Conservation (phyloP, 2,329 filamentous ascomycete species). For the Penicillium janthinellum region DNA sequence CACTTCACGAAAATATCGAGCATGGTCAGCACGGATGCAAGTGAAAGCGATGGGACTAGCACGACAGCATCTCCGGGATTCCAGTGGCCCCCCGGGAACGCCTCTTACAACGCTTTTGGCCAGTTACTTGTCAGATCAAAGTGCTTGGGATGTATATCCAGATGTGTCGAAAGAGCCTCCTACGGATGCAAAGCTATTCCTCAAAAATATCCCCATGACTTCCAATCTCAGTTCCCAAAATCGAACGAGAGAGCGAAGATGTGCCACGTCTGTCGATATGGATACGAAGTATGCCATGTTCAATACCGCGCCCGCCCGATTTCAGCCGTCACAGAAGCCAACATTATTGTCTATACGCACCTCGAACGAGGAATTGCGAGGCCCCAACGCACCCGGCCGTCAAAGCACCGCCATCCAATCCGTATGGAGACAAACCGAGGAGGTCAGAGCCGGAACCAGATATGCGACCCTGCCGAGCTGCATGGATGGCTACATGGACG, state of each 20-base stretch:
- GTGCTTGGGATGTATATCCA: background rate
- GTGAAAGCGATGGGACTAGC: slow-evolving; percentile 25
- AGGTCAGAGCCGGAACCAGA: background rate
- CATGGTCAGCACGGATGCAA: slow-evolving; percentile 44
- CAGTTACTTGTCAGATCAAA: slow-evolving; percentile 19
- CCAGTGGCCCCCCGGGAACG: slow-evolving; percentile 40
- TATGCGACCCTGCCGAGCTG: background rate
- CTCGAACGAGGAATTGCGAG: background rate
- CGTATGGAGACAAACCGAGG: background rate
- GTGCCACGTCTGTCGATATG: background rate
- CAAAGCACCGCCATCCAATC: background rate
- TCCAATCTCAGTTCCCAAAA: background rate
- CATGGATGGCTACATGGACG: background rate
- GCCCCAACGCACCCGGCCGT: background rate
- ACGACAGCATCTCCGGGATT: slow-evolving; percentile 18
- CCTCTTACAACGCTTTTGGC: slow-evolving; percentile 34
- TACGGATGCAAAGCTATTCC: background rate
- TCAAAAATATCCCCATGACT: background rate
- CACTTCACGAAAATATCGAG: slow-evolving; percentile 32
- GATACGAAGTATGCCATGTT: background rate
- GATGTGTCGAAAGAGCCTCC: no score
- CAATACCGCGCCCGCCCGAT: slow-evolving; percentile 5
- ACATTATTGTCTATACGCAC: background rate
- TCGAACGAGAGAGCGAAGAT: background rate
- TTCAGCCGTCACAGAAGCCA: background rate